Base-by-base conservation (phyloP, 257 asterid species). In the Solanum virginianum region DNA sequence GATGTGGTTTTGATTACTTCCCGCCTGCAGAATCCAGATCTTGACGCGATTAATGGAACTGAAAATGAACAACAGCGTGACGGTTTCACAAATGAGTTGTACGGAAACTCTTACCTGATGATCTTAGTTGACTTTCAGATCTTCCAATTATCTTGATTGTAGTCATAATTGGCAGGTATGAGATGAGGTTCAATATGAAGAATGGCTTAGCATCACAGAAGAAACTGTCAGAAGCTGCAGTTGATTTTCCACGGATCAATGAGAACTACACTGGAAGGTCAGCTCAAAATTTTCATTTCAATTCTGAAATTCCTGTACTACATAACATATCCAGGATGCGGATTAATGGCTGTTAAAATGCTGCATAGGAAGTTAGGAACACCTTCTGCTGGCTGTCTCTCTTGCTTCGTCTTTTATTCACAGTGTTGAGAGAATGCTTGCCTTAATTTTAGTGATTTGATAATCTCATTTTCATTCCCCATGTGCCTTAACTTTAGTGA, bases 141-240 rank as follows among this genome's bases (percentile, higher is more conserved):
- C 41, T 85, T 81, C 39, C 69, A 72, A 32, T 32, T 49, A 59
- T 68, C 47, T 59, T 85, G 26, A 77, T 53, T 51, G 16, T 53
- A 17, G 39, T 71, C 84, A 20, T 80, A 82, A 82, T 74, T 90
- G 66, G 87, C 93, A 97, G 99, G 92, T 94, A 94, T 47, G 98
- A 95, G 88, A 97, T 97, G 99, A 94, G 99, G 83, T 97, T 97
- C 94, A 97, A 94, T 93, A 88, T 96, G 89, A 92, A 92, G 91
- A 94, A 83, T 68, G 98, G 98, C 85, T 83, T 88, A 86, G 98
- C 99, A 85, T 80, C 93, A 29, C 98, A 96, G 93, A 96, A 91
- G 91, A 91, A 90, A 88, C 87, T 97, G 57, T 97, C 99, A 4
- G 96, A 39, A 26, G 86, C 97, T 54, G 91, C 98, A 7, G 97